phyloP scores from a whole-genome alignment of 306 rosid species.

The Vachellia pachyceras region DNA sequence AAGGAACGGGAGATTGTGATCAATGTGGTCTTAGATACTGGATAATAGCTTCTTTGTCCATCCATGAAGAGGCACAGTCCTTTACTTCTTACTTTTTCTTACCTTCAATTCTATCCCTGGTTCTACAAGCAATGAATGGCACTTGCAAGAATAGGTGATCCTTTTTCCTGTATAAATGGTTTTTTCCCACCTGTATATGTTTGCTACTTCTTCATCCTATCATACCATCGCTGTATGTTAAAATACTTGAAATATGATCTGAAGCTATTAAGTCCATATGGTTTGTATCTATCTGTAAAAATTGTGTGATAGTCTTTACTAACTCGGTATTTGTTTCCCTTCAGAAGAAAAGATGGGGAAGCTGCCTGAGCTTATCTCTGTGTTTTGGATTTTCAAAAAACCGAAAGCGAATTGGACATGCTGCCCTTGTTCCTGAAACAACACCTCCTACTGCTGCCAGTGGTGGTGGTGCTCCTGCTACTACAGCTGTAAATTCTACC shows the following conservation, averaged over 20 bases:
- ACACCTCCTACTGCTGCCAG: conserved; percentile 41
- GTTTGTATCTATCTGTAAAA: not conserved
- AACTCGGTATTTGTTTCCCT: conserved; percentile 34
- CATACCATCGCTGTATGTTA: not conserved
- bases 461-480: conserved; percentile 41
- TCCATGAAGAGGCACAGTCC: not conserved
- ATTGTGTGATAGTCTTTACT: conserved; percentile 23
- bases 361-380: conserved; percentile 65
- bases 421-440: conserved; percentile 73
- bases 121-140: not conserved
- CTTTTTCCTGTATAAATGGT: not conserved
- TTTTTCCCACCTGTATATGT: not conserved
- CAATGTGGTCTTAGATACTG: not conserved
- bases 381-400: conserved; percentile 76
- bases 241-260: not conserved
- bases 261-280: not conserved
- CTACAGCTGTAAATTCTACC: conserved; percentile 52
- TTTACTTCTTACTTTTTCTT: conserved; percentile 17
- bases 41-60: not conserved
- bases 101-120: conserved; percentile 15
- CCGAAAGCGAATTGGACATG: conserved; percentile 77
- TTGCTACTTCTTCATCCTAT: conserved; percentile 6
- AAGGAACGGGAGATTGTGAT: conserved; percentile 34
- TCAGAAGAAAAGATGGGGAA: conserved; percentile 95
- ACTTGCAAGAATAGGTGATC: not conserved